Evolutionary conservation across 257 asterid species (phyloP).

Genomic region (Craterostigma plantagineum): DNA sequence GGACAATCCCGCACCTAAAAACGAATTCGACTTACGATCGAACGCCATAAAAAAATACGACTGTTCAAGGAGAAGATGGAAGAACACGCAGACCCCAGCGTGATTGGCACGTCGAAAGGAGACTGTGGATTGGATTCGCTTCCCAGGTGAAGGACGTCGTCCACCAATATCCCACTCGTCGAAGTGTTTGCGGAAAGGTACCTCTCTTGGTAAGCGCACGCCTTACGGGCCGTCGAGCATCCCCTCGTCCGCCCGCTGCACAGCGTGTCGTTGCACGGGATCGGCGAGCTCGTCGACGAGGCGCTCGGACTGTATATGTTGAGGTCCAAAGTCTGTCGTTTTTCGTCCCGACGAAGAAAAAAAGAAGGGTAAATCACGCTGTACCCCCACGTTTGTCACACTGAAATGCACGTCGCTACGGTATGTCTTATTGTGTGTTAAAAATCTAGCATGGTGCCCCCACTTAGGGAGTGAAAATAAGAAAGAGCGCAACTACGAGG

Average conservation of each 20-base stretch:
- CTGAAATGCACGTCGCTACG: no score
- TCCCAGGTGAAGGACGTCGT: constrained; percentile 61
- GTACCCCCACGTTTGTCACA: no score
- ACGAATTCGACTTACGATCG: no score
- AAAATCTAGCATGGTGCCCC: no score
- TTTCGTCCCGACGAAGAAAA: no score
- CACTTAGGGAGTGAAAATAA: no score
- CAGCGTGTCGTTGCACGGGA: constrained; percentile 60
- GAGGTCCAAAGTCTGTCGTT: constrained; percentile 41
- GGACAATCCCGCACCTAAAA: constrained; percentile 84
- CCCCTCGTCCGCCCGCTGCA: constrained; percentile 45
- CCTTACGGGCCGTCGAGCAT: constrained; percentile 33
- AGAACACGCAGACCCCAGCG: constrained; percentile 51
- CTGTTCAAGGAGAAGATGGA: no score
- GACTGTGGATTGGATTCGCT: constrained; percentile 26
- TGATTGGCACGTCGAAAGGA: constrained; percentile 44
- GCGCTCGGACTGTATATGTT: constrained; percentile 58
- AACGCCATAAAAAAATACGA: no score
- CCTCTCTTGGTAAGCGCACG: constrained; percentile 65
- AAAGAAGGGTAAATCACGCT: no score
- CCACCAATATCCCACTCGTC: constrained; percentile 64
- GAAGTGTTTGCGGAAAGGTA: constrained; percentile 83
- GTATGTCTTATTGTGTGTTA: no score
- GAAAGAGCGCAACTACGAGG: no score
- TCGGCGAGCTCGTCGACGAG: constrained; percentile 41